phyloP scores from a whole-genome alignment of 2,329 filamentous ascomycete species.

The Trichoderma harzianum region DNA sequence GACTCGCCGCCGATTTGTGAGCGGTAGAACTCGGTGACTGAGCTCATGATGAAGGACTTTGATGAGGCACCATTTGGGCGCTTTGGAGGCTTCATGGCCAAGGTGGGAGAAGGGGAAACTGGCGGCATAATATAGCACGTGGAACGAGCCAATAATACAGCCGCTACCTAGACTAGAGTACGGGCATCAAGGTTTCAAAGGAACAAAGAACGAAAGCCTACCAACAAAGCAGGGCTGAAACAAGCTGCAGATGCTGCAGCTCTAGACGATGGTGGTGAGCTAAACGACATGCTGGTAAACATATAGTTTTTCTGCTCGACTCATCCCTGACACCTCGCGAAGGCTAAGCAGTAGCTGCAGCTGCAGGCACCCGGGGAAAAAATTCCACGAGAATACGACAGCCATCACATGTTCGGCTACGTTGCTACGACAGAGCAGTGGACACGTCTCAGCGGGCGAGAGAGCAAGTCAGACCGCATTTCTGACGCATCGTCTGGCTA shows the following conservation, averaged over 20 bases:
- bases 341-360: not conserved
- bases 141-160: not conserved
- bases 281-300: not conserved
- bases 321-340: not conserved
- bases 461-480: not conserved
- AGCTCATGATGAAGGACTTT: conserved; percentile 26
- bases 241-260: not conserved
- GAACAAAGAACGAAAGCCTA: not conserved
- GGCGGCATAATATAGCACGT: not conserved
- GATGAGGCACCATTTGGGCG: not conserved
- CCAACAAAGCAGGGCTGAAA: conserved; percentile 1
- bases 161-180: not conserved
- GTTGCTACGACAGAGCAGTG: not conserved
- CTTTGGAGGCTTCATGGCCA: not conserved
- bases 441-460: not conserved
- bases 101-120: not conserved
- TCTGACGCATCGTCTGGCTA: conserved; percentile 7
- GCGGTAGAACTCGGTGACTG: conserved; percentile 50
- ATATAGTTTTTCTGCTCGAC: conserved; percentile 2
- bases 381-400: not conserved
- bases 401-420: conserved; percentile 9
- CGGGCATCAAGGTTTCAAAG: not conserved
- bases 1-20: conserved; percentile 56
- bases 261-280: not conserved
- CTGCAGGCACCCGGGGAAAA: not conserved